Base-by-base conservation (phyloP, 495 filamentous ascomycete genomes). In the Rhypophila decipiens region DNA sequence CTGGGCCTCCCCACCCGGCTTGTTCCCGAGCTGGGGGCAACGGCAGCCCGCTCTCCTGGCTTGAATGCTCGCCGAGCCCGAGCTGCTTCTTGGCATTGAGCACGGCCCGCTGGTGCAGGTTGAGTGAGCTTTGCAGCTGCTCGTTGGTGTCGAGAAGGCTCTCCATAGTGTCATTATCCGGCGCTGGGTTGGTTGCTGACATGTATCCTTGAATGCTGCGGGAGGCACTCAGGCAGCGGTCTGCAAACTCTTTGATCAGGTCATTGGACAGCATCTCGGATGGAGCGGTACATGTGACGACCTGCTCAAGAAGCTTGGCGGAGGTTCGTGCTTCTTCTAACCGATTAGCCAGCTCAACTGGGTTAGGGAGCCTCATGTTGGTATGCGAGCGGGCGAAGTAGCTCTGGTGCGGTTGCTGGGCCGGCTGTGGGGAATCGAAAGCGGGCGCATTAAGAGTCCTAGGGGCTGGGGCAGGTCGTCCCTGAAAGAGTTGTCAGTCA, bases 71-170 rank as follows among this genome's bases (percentile, higher is more conserved):
- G 31, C 40, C 46, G 15, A 58, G 21, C 39, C 60, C 63, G n/a
- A 71, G 54, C 23, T 66, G 58, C 52, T 79, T 75, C 48, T 84
- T 75, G 1, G 91, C 91, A 52, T 83, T 75, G 13, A 95, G 75
- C 49, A 95, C 69, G 13, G 88, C 84, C 20, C 86, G 81, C 57
- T 90, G 86, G 66, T 96, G 85, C 44, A 86, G 81, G 44, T 79
- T 89, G 7, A 89, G 67, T 0, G 90, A 81, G 15, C 84, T 77
- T 20, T 83, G 82, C 17, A 98, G 72, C 58, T 88, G 83, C 57
- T 97, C 94, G 59, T 94, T 95, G 31, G 89, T 91, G 65, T 97
- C 90, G 60, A 99, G 95, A 39, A 99, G 68, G 17, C 83, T 90
- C 50, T 89, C 79, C 65, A 99, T 80, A 1, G 93, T 97, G 56